Conservation (phyloP, 176 grass and related monocot species). For the Carex cristatella region DNA sequence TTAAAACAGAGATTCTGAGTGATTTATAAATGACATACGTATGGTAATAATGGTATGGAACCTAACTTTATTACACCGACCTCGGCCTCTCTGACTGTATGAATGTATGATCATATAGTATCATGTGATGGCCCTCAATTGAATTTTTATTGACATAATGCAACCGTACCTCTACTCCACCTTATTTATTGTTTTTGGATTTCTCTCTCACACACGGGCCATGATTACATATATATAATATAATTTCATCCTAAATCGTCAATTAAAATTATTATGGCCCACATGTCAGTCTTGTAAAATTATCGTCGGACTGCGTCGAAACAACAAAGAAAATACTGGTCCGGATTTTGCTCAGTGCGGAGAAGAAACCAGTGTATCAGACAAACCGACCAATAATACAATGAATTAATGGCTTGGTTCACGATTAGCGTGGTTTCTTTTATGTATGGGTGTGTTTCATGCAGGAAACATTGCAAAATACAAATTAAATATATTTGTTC, state of each 20-base stretch:
- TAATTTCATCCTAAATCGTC: too few species aligned
- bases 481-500: not conserved
- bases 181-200: not conserved
- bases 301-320: not conserved
- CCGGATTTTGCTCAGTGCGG: not conserved
- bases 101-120: not conserved
- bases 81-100: not conserved
- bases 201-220: not conserved
- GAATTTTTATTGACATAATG: not conserved
- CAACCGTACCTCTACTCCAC: not conserved
- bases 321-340: not conserved
- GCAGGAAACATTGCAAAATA: not conserved
- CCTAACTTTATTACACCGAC: too few species aligned
- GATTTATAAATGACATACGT: too few species aligned
- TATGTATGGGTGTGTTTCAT: not conserved
- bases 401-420: not conserved
- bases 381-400: constrained; percentile 2
- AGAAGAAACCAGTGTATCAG: not conserved
- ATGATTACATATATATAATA: too few species aligned
- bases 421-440: not conserved
- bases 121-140: not conserved
- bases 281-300: not conserved
- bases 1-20: too few species aligned
- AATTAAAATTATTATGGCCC: not conserved
- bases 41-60: too few species aligned